A percentile compares a stretch with the other conserved stretches of the same genome.
Evolutionary conservation across 2,329 filamentous ascomycete species (phyloP).

Genomic region (Endocalyx cinctus): DNA sequence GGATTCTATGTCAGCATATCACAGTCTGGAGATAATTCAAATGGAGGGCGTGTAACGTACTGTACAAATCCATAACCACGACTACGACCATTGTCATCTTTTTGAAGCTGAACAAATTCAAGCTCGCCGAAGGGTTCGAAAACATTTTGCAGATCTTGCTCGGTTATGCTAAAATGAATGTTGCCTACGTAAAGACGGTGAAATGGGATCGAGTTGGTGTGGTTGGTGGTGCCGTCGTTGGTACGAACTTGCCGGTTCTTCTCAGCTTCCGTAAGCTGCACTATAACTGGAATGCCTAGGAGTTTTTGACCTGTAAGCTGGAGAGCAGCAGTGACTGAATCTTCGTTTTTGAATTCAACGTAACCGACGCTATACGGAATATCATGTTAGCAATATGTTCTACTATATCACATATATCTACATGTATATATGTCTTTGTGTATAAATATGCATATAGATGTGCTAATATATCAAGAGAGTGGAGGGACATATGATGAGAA

Average conservation of each 20-base stretch:
- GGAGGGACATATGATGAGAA: conserved; percentile 2
- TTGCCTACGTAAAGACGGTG: conserved; percentile 98
- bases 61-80: conserved; percentile 98
- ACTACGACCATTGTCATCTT: conserved; percentile 86
- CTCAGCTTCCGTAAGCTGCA: conserved; percentile 96
- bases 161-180: conserved; percentile 98
- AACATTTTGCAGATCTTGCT: conserved; percentile 90
- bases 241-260: conserved; percentile 96
- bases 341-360: conserved; percentile 97
- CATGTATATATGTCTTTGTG: too few species aligned
- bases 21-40: not conserved
- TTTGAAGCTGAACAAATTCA: conserved; percentile 95
- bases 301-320: conserved; percentile 98
- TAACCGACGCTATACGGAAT: conserved; percentile 93
- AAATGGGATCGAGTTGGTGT: conserved; percentile 85
- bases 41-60: conserved; percentile 51
- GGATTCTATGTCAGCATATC: conserved; percentile 29
- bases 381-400: conserved; percentile 20
- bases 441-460: too few species aligned
- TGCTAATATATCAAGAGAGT: too few species aligned
- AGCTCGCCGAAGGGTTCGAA: conserved; percentile 98
- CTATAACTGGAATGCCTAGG: conserved; percentile 97
- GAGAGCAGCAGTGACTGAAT: conserved; percentile 87
- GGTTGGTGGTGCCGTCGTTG: conserved; percentile 63
- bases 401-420: too few species aligned